These are phyloP conservation scores for Phyllosticta ampelicida DNA, from an alignment of 2,329 filamentous ascomycete species.

Conservation along the genomic window DNA sequence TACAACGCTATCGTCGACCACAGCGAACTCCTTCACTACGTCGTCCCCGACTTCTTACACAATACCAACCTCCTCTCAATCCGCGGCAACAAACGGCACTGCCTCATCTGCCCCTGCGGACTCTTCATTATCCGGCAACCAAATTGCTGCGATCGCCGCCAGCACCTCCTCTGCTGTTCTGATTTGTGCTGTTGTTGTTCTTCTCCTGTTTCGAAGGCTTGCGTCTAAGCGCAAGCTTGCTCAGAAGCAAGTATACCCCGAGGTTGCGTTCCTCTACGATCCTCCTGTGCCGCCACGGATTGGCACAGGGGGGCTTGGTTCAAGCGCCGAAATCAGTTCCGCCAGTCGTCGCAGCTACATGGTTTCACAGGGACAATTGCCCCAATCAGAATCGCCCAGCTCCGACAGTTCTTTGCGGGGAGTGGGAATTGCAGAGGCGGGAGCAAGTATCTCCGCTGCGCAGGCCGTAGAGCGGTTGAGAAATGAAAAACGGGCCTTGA, in stretches of 20 bases:
- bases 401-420: not conserved
- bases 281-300: conserved; percentile 12
- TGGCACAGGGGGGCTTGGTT: not conserved
- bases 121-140: conserved; percentile 16
- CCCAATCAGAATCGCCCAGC: not conserved
- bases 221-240: conserved; percentile 14
- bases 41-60: not conserved
- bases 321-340: not conserved
- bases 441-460: not conserved
- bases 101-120: conserved; percentile 4
- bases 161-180: conserved; percentile 24
- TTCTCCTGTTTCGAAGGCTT: conserved; percentile 23
- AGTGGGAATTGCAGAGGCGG: not conserved
- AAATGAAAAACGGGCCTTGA: not conserved
- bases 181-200: conserved; percentile 22
- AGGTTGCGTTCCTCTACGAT: conserved; percentile 25
- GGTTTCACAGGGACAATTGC: not conserved
- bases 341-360: not conserved
- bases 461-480: not conserved
- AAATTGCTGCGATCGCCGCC: conserved; percentile 27
- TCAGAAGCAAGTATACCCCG: conserved; percentile 21
- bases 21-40: conserved; percentile 4
- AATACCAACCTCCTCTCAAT: not conserved
- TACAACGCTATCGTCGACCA: not conserved
- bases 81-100: not conserved